Percentiles rank a stretch among this genome's conserved stretches.
phyloP scores from a whole-genome alignment of 345 rosid genomes.

The Heritiera littoralis region DNA sequence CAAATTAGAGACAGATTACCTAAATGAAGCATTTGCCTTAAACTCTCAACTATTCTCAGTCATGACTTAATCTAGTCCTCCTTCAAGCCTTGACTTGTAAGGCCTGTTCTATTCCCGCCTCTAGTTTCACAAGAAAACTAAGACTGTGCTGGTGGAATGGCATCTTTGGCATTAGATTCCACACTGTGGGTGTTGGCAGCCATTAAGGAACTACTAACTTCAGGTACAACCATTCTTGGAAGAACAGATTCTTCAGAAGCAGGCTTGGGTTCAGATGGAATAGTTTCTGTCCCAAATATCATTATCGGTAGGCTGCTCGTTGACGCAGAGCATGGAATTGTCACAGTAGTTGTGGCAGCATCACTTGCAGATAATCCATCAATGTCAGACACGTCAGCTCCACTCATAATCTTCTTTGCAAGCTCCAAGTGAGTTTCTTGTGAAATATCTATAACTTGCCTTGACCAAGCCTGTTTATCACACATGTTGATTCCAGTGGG shows the following conservation, averaged over 20 bases:
- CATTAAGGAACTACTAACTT: conserved; percentile 23
- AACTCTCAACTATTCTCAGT: conserved; percentile 1
- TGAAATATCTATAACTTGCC: conserved; percentile 30
- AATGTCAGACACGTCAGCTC: conserved; percentile 14
- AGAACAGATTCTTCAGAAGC: conserved; percentile 26
- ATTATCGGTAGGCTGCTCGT: conserved; percentile 28
- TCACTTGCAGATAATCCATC: conserved; percentile 21
- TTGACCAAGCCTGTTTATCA: conserved; percentile 24
- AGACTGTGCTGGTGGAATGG: conserved; percentile 22
- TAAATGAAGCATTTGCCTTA: conserved; percentile 1
- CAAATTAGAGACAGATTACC: neutral
- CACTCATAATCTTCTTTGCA: conserved; percentile 33
- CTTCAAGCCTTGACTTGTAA: conserved; percentile 3
- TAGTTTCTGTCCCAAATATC: conserved; percentile 32
- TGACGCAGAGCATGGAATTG: conserved; percentile 21
- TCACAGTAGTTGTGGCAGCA: conserved; percentile 14
- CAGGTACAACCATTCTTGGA: conserved; percentile 27
- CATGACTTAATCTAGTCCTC: neutral
- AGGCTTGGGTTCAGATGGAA: conserved; percentile 27
- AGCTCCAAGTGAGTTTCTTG: conserved; percentile 38
- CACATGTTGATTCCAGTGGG: conserved; percentile 18
- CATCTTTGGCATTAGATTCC: conserved; percentile 19
- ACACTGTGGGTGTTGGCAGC: conserved; percentile 18
- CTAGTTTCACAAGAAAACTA: conserved; percentile 14
- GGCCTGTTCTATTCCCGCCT: neutral